Conservation (phyloP, 225 moss, liverwort and hornwort species). For the Physcomitrellopsis africana region DNA sequence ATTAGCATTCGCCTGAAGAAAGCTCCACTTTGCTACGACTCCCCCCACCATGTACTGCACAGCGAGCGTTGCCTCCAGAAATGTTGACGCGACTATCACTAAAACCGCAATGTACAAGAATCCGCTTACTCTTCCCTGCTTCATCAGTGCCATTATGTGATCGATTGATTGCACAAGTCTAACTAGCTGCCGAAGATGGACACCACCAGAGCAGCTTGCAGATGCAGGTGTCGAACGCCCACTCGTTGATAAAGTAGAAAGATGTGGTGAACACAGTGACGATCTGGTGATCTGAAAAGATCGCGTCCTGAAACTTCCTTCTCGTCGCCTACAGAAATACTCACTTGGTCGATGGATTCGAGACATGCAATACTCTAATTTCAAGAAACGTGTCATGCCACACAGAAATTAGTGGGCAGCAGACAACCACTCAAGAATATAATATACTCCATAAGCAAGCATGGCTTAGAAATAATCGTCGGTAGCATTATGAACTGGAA, state of each 20-base stretch:
- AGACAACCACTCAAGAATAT: background rate
- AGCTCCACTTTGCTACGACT: constrained; percentile 34
- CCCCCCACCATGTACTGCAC: constrained; percentile 36
- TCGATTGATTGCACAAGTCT: too few relatives aligned
- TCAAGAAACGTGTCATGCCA: background rate
- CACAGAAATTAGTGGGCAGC: background rate
- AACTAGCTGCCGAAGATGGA: background rate
- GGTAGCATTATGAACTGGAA: too few relatives aligned
- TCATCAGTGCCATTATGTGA: background rate
- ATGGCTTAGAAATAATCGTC: background rate
- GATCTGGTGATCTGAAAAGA: too few relatives aligned
- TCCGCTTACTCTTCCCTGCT: background rate
- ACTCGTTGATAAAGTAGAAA: too few relatives aligned
- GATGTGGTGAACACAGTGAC: too few relatives aligned
- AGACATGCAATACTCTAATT: background rate
- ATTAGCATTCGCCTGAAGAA: constrained; percentile 30
- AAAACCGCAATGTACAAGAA: background rate
- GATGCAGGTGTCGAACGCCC: too few relatives aligned
- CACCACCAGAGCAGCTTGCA: background rate
- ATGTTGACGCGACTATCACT: background rate
- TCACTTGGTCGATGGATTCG: too few relatives aligned
- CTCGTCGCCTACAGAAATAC: background rate
- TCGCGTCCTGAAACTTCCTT: background rate
- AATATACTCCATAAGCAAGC: background rate
- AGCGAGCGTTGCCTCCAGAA: constrained; percentile 14